phyloP scores from a whole-genome alignment of 2,329 filamentous ascomycete species.

The Mariannaea elegans region DNA sequence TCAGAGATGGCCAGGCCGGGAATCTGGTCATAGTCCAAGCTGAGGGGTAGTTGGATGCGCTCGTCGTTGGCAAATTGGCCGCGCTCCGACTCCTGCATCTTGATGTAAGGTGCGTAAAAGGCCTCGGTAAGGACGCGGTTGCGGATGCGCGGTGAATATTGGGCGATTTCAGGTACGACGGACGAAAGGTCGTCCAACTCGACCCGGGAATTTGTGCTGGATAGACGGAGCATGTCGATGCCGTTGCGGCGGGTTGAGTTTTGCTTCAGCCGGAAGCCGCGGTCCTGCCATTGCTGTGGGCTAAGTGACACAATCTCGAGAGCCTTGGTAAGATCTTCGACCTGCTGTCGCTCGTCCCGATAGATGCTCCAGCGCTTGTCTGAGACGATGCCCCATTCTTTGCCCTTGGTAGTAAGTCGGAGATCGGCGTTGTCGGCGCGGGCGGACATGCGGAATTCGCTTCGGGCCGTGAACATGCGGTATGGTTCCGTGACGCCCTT shows the following conservation, averaged over 20 bases:
- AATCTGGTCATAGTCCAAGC: slow-evolving; percentile 80
- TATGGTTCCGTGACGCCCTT: slow-evolving; percentile 98
- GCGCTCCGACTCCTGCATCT: slow-evolving; percentile 73
- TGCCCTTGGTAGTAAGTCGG: slow-evolving; percentile 82
- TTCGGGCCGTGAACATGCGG: slow-evolving; percentile 96
- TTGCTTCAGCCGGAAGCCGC: slow-evolving; percentile 74
- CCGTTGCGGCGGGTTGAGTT: slow-evolving; percentile 76
- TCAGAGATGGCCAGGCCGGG: slow-evolving; percentile 83
- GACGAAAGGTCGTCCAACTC: slow-evolving; percentile 63
- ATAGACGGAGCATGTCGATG: slow-evolving; percentile 80
- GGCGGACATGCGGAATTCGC: slow-evolving; percentile 92
- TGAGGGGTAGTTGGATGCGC: slow-evolving; percentile 72
- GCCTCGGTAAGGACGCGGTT: slow-evolving; percentile 82
- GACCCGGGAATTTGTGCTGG: slow-evolving; percentile 56
- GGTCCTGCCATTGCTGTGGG: slow-evolving; percentile 71
- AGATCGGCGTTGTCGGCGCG: slow-evolving; percentile 94
- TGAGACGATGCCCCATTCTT: slow-evolving; percentile 79
- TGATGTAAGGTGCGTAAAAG: slow-evolving; percentile 86
- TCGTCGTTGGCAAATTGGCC: slow-evolving; percentile 80
- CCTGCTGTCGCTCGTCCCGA: slow-evolving; percentile 70
- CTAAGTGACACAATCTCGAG: slow-evolving; percentile 68
- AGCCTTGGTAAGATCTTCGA: slow-evolving; percentile 69
- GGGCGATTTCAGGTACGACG: slow-evolving; percentile 64
- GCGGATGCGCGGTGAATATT: slow-evolving; percentile 67
- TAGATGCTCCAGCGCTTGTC: slow-evolving; percentile 80